A percentile compares a stretch with the other conserved stretches of the same genome.
These are phyloP conservation scores for Leccinum colubrinum DNA, from an alignment of 1,284 basidiomycete genomes.

Conservation along the genomic window DNA sequence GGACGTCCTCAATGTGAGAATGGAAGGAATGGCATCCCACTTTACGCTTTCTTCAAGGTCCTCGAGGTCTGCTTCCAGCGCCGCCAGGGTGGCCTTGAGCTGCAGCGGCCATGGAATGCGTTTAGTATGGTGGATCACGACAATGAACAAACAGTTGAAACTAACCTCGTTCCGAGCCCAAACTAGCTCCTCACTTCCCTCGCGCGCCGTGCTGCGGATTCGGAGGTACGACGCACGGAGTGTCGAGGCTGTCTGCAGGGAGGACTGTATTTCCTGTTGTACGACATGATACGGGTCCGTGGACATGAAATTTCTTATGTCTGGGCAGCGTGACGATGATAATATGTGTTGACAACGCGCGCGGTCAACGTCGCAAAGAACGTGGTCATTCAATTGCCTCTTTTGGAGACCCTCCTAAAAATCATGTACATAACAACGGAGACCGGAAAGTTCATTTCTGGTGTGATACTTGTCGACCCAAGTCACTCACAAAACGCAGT, in stretches of 20 bases:
- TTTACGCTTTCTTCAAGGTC: conserved; percentile 88
- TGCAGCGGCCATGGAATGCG: conserved; percentile 31
- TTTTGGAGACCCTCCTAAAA: neutral
- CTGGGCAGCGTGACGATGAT: neutral
- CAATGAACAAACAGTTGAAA: conserved; percentile 2
- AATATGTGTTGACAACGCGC: neutral
- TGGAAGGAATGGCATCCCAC: conserved; percentile 36
- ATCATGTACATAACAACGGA: no score
- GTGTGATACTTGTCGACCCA: no score
- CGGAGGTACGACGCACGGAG: conserved; percentile 73
- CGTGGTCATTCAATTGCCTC: neutral
- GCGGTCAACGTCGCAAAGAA: neutral
- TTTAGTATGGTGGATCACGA: neutral
- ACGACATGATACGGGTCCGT: conserved; percentile 80
- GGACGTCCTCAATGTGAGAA: neutral
- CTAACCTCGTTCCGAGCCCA: conserved; percentile 74
- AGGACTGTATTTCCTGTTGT: conserved; percentile 71
- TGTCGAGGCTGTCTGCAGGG: conserved; percentile 66
- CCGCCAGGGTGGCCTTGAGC: conserved; percentile 72
- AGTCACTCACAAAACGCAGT: no score
- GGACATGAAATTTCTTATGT: conserved; percentile 47
- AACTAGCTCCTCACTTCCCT: conserved; percentile 69
- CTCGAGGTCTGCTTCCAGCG: conserved; percentile 81
- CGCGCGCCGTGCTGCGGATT: conserved; percentile 66
- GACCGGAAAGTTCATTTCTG: no score